phyloP scores from a whole-genome alignment of 2,329 filamentous ascomycete species.

The Biscogniauxia mediterranea region DNA sequence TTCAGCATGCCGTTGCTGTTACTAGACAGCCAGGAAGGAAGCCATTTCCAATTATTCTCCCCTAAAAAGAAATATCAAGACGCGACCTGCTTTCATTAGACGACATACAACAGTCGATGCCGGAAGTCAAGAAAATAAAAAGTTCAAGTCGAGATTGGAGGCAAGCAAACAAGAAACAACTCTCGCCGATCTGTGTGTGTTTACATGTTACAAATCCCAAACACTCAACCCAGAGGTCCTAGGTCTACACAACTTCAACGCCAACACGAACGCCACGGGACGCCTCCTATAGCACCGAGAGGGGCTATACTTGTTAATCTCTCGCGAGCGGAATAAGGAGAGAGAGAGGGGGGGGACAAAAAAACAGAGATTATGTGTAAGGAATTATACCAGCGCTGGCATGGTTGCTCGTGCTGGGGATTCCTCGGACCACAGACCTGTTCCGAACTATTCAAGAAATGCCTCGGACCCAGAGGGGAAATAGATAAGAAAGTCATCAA shows the following conservation, averaged over 20 bases:
- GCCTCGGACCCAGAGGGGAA: slow-evolving; percentile 33
- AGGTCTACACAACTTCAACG: not conserved
- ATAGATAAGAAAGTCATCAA: slow-evolving; percentile 31
- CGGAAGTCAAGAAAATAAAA: no score
- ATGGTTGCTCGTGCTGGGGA: slow-evolving; percentile 32
- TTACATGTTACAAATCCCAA: not conserved
- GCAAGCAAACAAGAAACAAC: no score
- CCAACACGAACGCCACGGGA: not conserved
- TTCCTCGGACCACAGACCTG: slow-evolving; percentile 33
- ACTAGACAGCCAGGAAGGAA: slow-evolving; percentile 30
- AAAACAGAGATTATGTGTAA: slow-evolving; percentile 28
- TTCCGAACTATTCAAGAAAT: slow-evolving; percentile 31
- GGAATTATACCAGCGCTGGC: slow-evolving; percentile 35
- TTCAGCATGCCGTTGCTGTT: slow-evolving; percentile 28
- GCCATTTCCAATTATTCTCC: not conserved
- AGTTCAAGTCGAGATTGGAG: no score
- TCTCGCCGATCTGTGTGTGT: not conserved
- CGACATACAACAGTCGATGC: not conserved
- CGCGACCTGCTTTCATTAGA: not conserved
- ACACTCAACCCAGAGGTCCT: not conserved
- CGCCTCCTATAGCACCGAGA: not conserved
- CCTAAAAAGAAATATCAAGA: not conserved
- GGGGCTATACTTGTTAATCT: not conserved
- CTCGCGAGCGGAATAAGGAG: not conserved
- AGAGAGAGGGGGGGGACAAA: not conserved